phyloP scores from a whole-genome alignment of 331 rosid genomes.

The Erythrophleum ivorense region DNA sequence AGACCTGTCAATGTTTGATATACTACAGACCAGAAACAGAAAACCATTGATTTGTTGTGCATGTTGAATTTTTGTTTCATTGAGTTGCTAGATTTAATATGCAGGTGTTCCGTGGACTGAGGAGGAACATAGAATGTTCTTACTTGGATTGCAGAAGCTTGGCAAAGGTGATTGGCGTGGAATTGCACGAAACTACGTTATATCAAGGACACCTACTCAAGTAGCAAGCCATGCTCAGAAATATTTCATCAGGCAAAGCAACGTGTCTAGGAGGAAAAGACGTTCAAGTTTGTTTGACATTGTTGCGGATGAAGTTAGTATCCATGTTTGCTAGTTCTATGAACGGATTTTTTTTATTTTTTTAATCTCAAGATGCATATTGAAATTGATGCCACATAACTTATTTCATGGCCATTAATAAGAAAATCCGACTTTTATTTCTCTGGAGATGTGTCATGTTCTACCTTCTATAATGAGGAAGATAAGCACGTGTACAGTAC shows the following conservation, averaged over 20 bases:
- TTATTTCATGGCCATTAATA: conserved; percentile 18
- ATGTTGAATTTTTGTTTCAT: conserved; percentile 1
- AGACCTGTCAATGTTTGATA: not conserved
- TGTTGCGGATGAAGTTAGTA: conserved; percentile 89
- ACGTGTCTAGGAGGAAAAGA: conserved; percentile 88
- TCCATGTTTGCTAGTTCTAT: conserved; percentile 40
- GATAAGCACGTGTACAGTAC: not conserved
- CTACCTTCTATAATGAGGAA: conserved; percentile 8
- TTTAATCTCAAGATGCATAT: conserved; percentile 31
- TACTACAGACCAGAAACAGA: not conserved
- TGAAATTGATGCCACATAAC: conserved; percentile 27
- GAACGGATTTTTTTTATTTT: conserved; percentile 12
- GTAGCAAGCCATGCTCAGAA: conserved; percentile 99
- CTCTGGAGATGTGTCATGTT: conserved; percentile 29
- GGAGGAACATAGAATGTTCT: conserved; percentile 97
- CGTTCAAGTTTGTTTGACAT: conserved; percentile 98
- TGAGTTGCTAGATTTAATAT: conserved; percentile 16
- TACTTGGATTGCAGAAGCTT: conserved; percentile 92
- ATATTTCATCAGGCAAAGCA: conserved; percentile 93
- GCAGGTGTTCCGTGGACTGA: conserved; percentile 98
- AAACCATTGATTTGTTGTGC: not conserved
- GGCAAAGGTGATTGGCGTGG: conserved; percentile 99
- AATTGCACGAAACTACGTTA: conserved; percentile 88
- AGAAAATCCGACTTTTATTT: conserved; percentile 28
- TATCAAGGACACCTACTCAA: conserved; percentile 96